Base-by-base conservation (phyloP, 2,329 filamentous ascomycete genomes). In the Aspergillus pseudoviridinutans region DNA sequence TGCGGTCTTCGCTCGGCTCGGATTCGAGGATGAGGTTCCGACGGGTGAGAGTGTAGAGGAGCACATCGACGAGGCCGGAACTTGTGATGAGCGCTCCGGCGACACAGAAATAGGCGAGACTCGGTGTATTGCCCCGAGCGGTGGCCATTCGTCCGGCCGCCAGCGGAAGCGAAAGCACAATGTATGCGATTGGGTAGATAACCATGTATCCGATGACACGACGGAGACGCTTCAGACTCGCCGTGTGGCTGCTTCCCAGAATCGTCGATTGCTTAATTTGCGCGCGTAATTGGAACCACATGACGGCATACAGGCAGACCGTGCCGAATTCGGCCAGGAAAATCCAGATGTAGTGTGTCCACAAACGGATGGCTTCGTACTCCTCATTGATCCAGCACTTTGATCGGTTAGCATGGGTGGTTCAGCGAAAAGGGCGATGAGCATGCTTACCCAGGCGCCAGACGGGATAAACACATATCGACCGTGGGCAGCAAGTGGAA, bases 161-260 rank as follows among this genome's bases (percentile, higher is more conserved):
- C 7, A 84, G 78, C 1, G 88, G 87, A 27, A 91, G 78, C 56
- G 87, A 89, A 44, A 84, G 62, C 12, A 87, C 72, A 3, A 83
- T 82, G 66, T 90, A 90, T 10, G 74, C 76, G 12, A 80, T 67
- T 1, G 76, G 76, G 55, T 78, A 79, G 57, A 78, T 76, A 49
- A 78, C 72, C 76, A 79, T 79, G 70, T 78, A 78, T 42, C 74
- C 71, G 51, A 77, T 74, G 1, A 78, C 76, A 22, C 76, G 74
- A n/a, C 71, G 71, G 7, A 78, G 64, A 10, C 73, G 74, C 56
- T 69, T 68, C 17, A 77, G 63, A 59, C 73, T 74, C 42, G 76
- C 70, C 24, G 65, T 67, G 54, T 74, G 73, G 50, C 62, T 71
- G 62, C 64, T 69, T 50, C 70, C 73, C 12, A 76, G 67, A 47